Evolutionary conservation across 805 yeast genomes (phyloP), one percentile per base, ranked within the genome.

Genomic region (Wickerhamiella brachini): DNA sequence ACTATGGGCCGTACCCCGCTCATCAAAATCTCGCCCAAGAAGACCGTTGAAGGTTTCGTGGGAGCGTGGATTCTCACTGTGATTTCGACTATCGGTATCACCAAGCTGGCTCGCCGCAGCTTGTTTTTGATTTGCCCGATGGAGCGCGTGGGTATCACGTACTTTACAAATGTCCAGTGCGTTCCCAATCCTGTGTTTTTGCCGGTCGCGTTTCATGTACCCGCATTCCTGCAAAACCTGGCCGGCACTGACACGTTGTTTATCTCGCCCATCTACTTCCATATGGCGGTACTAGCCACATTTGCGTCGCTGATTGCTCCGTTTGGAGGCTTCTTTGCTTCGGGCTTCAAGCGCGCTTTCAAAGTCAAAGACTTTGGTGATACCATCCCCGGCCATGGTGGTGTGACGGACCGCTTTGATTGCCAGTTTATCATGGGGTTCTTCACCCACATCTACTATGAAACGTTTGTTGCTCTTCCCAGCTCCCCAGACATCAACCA

Each of bases 331-430:
- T 93, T 93, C 67, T 93, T 93, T 62, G 97, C 97, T 6, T 83
- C 94, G 50, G 98, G 97, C n/a, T 74, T 93, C 60, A 93, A 93
- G 72, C 80, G 98, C 68, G 87, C 97, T 13, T 89, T 93, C 70
- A 85, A 90, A 62, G 88, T 89, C 51, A 93, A 93, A 69, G 98
- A 93, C 68, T 93, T 93, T 63, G 98, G 97, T 58, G 95, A 90
- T 63, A 90, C 97, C 9, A 93, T 93, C 59, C 98, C 98, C 15
- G 98, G 98, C 31, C 98, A 93, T 65, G 98, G 98, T 56, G 98
- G 98, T 59, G 82, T 93, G 58, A 89, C 97, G 23, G 98, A 93
- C 66, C 78, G 98, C 70, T 82, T 93, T 72, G 98, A 93, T 69
- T 93, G 98, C 69, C 97, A 93, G 70, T 93, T 90, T 65, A 72